Evolutionary conservation across 441 rosid species (phyloP).

Genomic region (Flueggea neowawraea): DNA sequence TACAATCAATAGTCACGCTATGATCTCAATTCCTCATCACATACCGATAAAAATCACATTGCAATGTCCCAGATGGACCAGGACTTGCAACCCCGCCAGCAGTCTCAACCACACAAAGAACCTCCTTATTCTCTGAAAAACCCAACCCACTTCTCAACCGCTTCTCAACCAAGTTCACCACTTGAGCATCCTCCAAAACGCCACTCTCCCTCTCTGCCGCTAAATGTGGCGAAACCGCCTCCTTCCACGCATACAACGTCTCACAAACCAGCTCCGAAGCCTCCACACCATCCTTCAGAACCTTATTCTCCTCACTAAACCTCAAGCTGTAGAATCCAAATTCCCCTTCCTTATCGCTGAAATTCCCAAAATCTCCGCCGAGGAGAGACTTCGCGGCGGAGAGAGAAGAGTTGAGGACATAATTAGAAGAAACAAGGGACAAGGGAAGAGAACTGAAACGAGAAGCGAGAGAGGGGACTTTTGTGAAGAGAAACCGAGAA

Average conservation of each 20-base stretch:
- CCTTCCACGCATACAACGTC: conserved; percentile 87
- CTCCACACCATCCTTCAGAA: conserved; percentile 21
- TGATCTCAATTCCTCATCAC: background rate
- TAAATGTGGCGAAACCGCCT: conserved; percentile 92
- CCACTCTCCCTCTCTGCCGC: conserved; percentile 77
- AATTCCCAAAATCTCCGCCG: conserved; percentile 12
- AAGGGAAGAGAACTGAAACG: conserved; percentile 26
- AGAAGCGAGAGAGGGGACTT: conserved; percentile 58
- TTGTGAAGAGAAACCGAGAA: conserved; percentile 67
- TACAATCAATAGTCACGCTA: background rate
- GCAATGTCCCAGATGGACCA: conserved; percentile 86
- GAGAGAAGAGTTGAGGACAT: conserved; percentile 53
- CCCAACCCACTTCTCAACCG: conserved; percentile 42
- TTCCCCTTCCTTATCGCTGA: background rate
- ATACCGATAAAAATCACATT: conserved; percentile 86
- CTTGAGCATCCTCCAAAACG: conserved; percentile 37
- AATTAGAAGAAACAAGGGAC: conserved; percentile 43
- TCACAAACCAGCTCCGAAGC: conserved; percentile 51
- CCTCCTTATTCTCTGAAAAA: conserved; percentile 19
- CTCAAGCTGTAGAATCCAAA: conserved; percentile 50
- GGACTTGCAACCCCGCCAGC: conserved; percentile 98
- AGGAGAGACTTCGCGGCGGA: conserved; percentile 40
- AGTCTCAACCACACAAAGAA: conserved; percentile 76
- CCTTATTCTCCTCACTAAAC: conserved; percentile 35
- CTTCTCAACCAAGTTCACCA: conserved; percentile 42